These are phyloP conservation scores for Sarocladium oryzae DNA, from an alignment of 2,329 filamentous ascomycete genomes.

Conservation along the genomic window DNA sequence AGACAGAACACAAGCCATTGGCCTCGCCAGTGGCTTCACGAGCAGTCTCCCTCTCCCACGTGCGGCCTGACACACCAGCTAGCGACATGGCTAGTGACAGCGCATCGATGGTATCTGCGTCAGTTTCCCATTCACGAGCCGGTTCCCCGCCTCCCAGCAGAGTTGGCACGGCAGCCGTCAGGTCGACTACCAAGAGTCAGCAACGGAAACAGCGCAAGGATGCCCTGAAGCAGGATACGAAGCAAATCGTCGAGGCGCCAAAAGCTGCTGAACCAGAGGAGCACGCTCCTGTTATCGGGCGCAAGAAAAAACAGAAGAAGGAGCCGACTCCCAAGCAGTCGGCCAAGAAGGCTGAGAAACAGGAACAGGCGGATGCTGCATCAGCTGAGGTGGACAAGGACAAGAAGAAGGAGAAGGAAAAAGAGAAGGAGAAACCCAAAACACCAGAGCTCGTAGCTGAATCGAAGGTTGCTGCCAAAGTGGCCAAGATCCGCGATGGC, in stretches of 20 bases:
- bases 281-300: slow-evolving; percentile 66
- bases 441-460: slow-evolving; percentile 7
- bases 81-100: slow-evolving; percentile 74
- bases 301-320: slow-evolving; percentile 84
- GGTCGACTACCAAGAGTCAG: slow-evolving; percentile 69
- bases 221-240: slow-evolving; percentile 56
- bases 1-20: slow-evolving; percentile 46
- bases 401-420: slow-evolving; percentile 13
- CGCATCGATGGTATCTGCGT: slow-evolving; percentile 66
- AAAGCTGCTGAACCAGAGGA: slow-evolving; percentile 45
- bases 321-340: slow-evolving; percentile 40
- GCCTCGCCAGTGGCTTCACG: slow-evolving; percentile 26
- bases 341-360: slow-evolving; percentile 14
- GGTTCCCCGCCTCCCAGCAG: slow-evolving; percentile 62
- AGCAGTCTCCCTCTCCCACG: slow-evolving; percentile 30
- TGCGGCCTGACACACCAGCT: slow-evolving; percentile 60
- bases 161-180: slow-evolving; percentile 62
- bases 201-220: slow-evolving; percentile 71
- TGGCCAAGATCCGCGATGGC: not conserved
- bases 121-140: slow-evolving; percentile 60
- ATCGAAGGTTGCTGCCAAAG: slow-evolving; percentile 15
- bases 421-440: slow-evolving; percentile 1
- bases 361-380: not conserved
- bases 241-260: slow-evolving; percentile 42
- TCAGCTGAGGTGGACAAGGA: slow-evolving; percentile 8